Base-by-base conservation (phyloP, 1,284 basidiomycete genomes). In the Uromyces viciae-fabae region DNA sequence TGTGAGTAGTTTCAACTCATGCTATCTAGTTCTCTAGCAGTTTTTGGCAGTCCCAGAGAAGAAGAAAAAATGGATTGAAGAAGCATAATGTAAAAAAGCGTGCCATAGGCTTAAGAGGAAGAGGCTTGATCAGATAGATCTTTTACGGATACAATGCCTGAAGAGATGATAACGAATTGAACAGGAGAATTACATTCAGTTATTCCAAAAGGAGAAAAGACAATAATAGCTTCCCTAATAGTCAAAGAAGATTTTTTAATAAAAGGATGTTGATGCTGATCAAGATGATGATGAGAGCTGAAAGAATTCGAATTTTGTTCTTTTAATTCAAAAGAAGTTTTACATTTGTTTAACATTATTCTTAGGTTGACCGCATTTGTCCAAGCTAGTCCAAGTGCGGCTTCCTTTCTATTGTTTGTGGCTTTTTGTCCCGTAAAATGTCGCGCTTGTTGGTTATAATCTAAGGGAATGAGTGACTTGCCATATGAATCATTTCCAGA, bases 361-460 rank as follows among this genome's bases (percentile, higher is more conserved):
- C 95, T 89, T 3, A 89, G 89, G 82, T 95, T 95, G 81, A 97
- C 88, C 82, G 93, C 91, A 85, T 95, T 95, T 11, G 94, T 92
- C 95, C 95, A 98, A 1, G 91, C 91, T 71, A 95, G 90, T 0
- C 95, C 95, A 1, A 98, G 87, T 52, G 90, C 90, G 0, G 92
- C 94, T 86, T 94, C 92, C 84, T 94, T 93, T 8, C 58, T 89
- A 88, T 58, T 88, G 0, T 58, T 60, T 87, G 46, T 89, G 83
- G 79, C 87, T 46, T 91, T 89, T 28, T 69, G 68, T 46, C 89
- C 90, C 1, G 85, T 86, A 85, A 96, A 95, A 89, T 91, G 91
- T 5, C 89, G 89, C 0, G 91, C 89, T 84, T 96, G 94, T 38
- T 90, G 89, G 3, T 89, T 88, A 85, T 95, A 97, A 15, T 89